Base-by-base conservation (phyloP, 768 basidiomycete genomes). In the Suillus luteus region DNA sequence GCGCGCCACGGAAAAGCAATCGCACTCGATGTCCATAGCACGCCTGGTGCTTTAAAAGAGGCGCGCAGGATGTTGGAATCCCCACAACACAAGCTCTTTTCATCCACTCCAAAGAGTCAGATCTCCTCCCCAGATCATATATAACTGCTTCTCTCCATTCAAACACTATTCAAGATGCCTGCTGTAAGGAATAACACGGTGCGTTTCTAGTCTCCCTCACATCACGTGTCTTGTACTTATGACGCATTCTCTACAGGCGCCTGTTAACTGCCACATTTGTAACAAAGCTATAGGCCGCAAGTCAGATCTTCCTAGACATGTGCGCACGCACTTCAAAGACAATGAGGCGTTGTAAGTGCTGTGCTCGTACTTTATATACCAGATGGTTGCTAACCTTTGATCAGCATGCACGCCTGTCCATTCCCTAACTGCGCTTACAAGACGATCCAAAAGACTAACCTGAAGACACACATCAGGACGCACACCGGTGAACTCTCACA, bases 21-120 rank as follows among this genome's bases (percentile, higher is more conserved):
- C 24, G 22, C 24, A 24, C 24, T 49, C 48, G 48, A 49, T 49
- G 48, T 49, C 48, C 48, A 49, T 49, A 49, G 48, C 48, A 22
- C 14, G 14, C 48, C 12, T 24, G 48, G 48, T 24, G 24, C 48
- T 49, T 49, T 49, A 49, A 49, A 49, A 24, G 48, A 49, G 8
- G 22, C 24, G 22, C 22, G 48, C 48, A 24, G 24, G 48, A 24
- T 24, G 48, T 8, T 49, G 2, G 48, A 49, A 24, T 15, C 24
- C 14, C 24, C 48, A 49, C 48, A 49, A 49, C 48, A 2, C 48
- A 15, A 7, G 3, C 48, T 1, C 48, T 49, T 24, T 24, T 49
- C 24, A 49, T 24, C 24, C 48, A 49, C 48, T 24, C 14, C 14
- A 1, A 27, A 27, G 27, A 27, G 27, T 27, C 14, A 49, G 24